Evolutionary conservation across 2,329 filamentous ascomycete species (phyloP).

Genomic region (Fusarium newnesense): DNA sequence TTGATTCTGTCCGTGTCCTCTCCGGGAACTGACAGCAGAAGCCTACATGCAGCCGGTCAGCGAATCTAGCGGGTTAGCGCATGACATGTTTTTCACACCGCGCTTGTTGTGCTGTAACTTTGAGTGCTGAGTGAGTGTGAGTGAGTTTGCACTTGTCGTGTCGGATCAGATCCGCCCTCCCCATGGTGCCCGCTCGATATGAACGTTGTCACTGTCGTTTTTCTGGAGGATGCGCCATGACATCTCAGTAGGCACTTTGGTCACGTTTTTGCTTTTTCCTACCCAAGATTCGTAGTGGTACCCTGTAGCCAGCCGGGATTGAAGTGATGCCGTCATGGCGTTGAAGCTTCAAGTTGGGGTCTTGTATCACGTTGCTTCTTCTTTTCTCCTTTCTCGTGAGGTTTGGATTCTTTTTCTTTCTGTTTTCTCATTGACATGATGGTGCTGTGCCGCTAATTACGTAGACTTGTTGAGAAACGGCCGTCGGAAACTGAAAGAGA

Average conservation of each 20-base stretch:
- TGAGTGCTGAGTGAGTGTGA: background rate
- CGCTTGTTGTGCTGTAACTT: background rate
- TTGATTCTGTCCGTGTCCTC: conserved; percentile 3
- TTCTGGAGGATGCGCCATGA: conserved; percentile 24
- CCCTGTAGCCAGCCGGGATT: conserved; percentile 27
- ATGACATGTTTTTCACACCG: conserved; percentile 24
- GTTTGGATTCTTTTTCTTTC: conserved; percentile 7
- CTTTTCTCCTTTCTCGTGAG: background rate
- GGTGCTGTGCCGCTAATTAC: conserved; percentile 32
- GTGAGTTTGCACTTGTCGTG: conserved; percentile 11
- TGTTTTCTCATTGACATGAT: conserved; percentile 23
- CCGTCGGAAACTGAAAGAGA: conserved; percentile 8
- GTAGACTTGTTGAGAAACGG: conserved; percentile 22
- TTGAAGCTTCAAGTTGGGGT: background rate
- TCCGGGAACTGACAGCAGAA: conserved; percentile 33
- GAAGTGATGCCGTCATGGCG: conserved; percentile 33
- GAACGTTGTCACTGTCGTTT: background rate
- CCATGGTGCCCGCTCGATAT: conserved; percentile 12
- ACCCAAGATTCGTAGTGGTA: background rate
- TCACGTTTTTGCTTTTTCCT: conserved; percentile 20
- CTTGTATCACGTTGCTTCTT: conserved; percentile 31
- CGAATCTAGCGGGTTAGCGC: conserved; percentile 31
- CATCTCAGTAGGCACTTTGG: conserved; percentile 11
- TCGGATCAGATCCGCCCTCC: conserved; percentile 28
- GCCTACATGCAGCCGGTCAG: conserved; percentile 35